These are phyloP conservation scores for Tolypocladium guangdongense DNA, from an alignment of 2,329 filamentous ascomycete species.

Conservation along the genomic window DNA sequence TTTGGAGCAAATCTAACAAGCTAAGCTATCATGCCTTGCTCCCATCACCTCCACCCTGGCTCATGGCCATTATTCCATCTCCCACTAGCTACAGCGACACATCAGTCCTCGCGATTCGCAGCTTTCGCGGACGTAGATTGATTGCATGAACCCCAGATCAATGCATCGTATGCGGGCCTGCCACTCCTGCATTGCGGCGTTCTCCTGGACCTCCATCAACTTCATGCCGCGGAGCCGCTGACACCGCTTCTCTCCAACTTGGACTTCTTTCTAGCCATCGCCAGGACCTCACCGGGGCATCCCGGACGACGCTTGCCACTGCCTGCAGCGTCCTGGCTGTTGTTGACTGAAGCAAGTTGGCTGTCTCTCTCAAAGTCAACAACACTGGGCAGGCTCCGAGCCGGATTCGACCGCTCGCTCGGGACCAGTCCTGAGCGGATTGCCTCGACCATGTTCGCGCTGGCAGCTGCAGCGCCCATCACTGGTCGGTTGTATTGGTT, in stretches of 20 bases:
- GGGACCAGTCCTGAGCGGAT: conserved; percentile 15
- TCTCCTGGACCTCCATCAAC: background rate
- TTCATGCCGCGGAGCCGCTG: no score
- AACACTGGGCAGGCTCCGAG: conserved; percentile 12
- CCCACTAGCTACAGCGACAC: no score
- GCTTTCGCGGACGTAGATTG: background rate
- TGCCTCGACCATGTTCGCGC: conserved; percentile 13
- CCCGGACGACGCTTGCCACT: background rate
- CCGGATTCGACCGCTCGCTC: background rate
- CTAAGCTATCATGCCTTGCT: background rate
- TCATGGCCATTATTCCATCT: no score
- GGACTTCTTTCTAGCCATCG: conserved; percentile 1
- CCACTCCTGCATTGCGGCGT: background rate
- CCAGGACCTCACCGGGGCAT: background rate
- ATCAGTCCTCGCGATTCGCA: background rate
- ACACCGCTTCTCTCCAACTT: background rate
- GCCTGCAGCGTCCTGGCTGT: background rate
- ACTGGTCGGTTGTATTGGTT: conserved; percentile 13
- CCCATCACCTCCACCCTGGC: background rate
- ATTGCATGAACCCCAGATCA: background rate
- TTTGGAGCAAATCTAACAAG: background rate
- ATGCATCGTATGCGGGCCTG: background rate
- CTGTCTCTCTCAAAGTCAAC: conserved; percentile 13
- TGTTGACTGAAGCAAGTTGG: background rate
- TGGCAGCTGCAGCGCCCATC: conserved; percentile 1